Evolutionary conservation across 2,329 filamentous ascomycete species (phyloP).

Genomic region (Neonectria coccinea): DNA sequence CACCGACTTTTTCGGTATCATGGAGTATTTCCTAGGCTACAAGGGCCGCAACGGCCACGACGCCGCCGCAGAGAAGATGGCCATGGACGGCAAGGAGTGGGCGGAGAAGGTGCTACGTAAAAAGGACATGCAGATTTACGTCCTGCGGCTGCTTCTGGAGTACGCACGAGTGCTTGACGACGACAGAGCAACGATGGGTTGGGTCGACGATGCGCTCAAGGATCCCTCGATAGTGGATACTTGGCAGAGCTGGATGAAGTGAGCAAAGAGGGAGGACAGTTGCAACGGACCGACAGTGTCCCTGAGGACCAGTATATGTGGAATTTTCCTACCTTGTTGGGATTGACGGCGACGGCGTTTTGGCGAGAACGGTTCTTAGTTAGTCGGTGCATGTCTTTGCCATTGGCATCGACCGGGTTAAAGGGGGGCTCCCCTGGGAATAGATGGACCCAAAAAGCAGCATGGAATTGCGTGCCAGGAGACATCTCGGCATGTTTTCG

Average conservation of each 20-base stretch:
- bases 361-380: conserved; percentile 16
- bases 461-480: conserved; percentile 22
- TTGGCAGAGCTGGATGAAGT: conserved; percentile 46
- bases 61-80: conserved; percentile 71
- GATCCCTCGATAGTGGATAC: conserved; percentile 49
- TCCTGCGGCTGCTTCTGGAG: conserved; percentile 72
- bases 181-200: conserved; percentile 64
- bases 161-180: conserved; percentile 69
- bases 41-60: conserved; percentile 62
- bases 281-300: background rate
- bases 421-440: conserved; percentile 13
- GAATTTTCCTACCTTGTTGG: conserved; percentile 25
- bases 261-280: conserved; percentile 18
- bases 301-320: conserved; percentile 6
- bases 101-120: conserved; percentile 74
- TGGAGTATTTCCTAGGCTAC: conserved; percentile 80
- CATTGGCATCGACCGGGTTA: conserved; percentile 7
- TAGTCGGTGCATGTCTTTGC: conserved; percentile 1
- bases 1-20: conserved; percentile 76
- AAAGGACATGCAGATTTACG: conserved; percentile 81
- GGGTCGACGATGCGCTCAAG: conserved; percentile 62
- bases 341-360: conserved; percentile 32
- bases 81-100: conserved; percentile 74
- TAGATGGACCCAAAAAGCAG: conserved; percentile 26
- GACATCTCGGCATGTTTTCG: conserved; percentile 8